Evolutionary conservation across 1,284 basidiomycete genomes (phyloP).

Genomic region (Ceraceosorus bombacis): DNA sequence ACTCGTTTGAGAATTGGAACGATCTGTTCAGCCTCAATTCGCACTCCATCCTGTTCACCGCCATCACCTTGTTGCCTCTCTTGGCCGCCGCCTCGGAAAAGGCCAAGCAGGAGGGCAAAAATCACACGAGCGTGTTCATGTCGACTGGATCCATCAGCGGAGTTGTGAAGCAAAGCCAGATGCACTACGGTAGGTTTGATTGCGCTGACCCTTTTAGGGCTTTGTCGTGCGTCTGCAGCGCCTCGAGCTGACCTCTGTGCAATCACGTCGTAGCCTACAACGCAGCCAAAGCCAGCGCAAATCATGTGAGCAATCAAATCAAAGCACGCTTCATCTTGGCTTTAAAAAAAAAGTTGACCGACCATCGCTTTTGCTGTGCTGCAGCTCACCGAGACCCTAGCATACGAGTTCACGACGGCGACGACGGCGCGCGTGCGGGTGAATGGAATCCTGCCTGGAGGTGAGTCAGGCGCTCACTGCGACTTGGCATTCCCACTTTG

Average conservation of each 20-base stretch:
- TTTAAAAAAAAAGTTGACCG: no score
- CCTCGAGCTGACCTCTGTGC: no score
- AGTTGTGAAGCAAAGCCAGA: slow-evolving; percentile 26
- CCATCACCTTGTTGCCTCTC: slow-evolving; percentile 28
- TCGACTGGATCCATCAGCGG: slow-evolving; percentile 24
- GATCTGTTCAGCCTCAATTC: slow-evolving; percentile 29
- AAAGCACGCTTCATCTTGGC: no score
- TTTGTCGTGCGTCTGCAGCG: no score
- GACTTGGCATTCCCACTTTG: no score
- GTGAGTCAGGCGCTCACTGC: no score
- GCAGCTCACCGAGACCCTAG: slow-evolving; percentile 27
- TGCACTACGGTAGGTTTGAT: slow-evolving; percentile 15
- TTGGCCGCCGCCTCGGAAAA: slow-evolving; percentile 22
- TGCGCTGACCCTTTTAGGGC: background rate
- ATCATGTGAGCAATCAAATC: no score
- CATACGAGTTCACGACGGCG: slow-evolving; percentile 22
- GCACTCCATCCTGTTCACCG: slow-evolving; percentile 24
- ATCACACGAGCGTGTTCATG: slow-evolving; percentile 20
- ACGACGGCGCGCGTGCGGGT: slow-evolving; percentile 29
- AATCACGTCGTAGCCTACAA: slow-evolving; percentile 19
- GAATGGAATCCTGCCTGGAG: slow-evolving; percentile 34
- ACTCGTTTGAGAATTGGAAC: slow-evolving; percentile 35
- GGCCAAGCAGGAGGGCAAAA: slow-evolving; percentile 12
- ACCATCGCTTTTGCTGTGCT: slow-evolving; percentile 15
- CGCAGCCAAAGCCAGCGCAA: slow-evolving; percentile 19